Evolutionary conservation across 2,329 filamentous ascomycete species (phyloP).

Genomic region (Fusarium tanahbumbuense): DNA sequence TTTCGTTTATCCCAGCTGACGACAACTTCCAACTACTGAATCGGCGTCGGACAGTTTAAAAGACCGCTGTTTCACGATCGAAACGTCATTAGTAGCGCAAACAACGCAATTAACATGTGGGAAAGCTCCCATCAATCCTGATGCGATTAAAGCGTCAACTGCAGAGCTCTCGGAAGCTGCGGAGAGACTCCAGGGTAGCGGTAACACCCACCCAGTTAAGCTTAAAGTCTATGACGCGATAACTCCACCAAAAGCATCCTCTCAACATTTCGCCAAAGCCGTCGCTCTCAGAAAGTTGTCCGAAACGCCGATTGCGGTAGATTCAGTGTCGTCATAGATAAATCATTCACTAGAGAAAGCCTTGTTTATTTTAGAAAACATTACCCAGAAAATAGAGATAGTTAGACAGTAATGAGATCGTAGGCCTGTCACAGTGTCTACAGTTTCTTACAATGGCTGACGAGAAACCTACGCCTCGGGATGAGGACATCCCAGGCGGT

Average conservation of each 20-base stretch:
- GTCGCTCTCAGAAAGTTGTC: conserved; percentile 23
- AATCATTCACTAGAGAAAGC: neutral
- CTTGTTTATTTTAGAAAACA: conserved; percentile 9
- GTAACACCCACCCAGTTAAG: neutral
- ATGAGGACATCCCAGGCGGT: conserved; percentile 45
- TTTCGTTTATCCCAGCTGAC: neutral
- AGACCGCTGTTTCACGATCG: neutral
- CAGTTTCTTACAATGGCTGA: conserved; percentile 30
- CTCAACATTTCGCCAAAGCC: neutral
- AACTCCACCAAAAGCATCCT: conserved; percentile 8
- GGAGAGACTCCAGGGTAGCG: conserved; percentile 15
- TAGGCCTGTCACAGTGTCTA: neutral
- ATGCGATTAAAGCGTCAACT: neutral
- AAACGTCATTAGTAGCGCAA: conserved; percentile 9
- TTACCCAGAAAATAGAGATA: neutral
- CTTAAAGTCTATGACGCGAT: conserved; percentile 36
- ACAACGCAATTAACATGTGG: neutral
- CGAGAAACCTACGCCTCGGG: conserved; percentile 39
- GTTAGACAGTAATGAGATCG: neutral
- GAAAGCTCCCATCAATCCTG: neutral
- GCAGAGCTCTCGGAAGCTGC: neutral
- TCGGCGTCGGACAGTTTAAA: conserved; percentile 9
- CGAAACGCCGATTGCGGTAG: conserved; percentile 31
- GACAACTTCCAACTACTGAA: neutral
- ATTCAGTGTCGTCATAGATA: conserved; percentile 35